Conservation (phyloP, 2,329 filamentous ascomycete species). For the Pseudogymnoascus verrucosus region DNA sequence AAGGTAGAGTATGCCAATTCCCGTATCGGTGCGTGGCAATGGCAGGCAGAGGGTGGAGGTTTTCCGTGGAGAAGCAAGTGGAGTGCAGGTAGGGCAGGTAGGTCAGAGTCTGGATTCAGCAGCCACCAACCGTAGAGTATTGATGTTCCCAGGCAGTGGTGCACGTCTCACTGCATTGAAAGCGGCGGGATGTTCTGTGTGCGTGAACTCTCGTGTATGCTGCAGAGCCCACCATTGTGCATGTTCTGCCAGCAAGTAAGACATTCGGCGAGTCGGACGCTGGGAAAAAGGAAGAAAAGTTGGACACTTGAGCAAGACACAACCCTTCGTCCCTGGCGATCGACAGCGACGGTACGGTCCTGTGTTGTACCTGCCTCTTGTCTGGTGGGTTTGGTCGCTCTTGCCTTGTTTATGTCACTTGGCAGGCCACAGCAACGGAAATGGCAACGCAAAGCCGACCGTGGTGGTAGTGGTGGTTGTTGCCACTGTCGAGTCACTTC, state of each 20-base stretch:
- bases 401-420: not conserved
- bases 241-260: slow-evolving; percentile 1
- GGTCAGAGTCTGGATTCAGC: not conserved
- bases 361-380: not conserved
- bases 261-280: not conserved
- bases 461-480: not conserved
- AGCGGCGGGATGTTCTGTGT: not conserved
- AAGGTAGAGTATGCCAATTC: not conserved
- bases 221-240: not conserved
- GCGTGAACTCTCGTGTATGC: not conserved
- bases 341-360: not conserved
- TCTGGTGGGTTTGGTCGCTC: not conserved
- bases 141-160: not conserved
- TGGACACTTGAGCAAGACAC: not conserved
- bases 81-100: not conserved
- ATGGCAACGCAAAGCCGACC: not conserved
- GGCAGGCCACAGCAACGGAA: not conserved
- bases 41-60: not conserved
- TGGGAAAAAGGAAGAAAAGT: not conserved
- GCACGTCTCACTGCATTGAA: not conserved
- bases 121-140: not conserved
- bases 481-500: not conserved
- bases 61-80: slow-evolving; percentile 3
- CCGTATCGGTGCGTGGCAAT: not conserved
- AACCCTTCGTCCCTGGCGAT: not conserved